Evolutionary conservation across 768 basidiomycete species (phyloP), one percentile per base, ranked within the genome.

Genomic region (Porphyrellus cyaneotinctus): DNA sequence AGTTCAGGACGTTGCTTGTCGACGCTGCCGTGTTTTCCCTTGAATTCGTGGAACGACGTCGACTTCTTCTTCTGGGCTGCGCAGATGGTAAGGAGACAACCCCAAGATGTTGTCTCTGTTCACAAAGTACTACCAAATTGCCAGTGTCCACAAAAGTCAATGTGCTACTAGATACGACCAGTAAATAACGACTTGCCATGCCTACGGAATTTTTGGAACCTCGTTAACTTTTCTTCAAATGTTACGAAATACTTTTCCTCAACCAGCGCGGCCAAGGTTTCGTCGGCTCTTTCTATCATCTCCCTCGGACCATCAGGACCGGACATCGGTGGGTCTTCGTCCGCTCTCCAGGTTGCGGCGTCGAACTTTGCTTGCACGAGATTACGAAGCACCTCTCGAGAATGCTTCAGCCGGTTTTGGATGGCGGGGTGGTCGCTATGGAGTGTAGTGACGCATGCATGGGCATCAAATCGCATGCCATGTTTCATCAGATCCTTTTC

Each of bases 371-470:
- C 24, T 37, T 39, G 56, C 6, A 66, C 38, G 33, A 66, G 66
- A 32, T 45, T 43, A n/a, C 58, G 42, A 49, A 66, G 64, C 15
- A 37, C 46, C 3, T 36, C 54, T n/a, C 50, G 64, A 42, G 64
- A 66, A 14, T 61, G 56, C 37, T 43, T 31, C 23, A 57, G 35
- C 23, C 64, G 53, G 22, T 10, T 7, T 49, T 66, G 64, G 43
- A 66, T 60, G 26, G 61, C 61, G 20, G 64, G 56, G 42, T 66
- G 53, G 42, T 66, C 55, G 43, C 58, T 66, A 18, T 11, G 56
- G n/a, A 59, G 59, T 4, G 74, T 70, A 15, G 74, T 76, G 46
- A 77, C 64, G 47, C 77, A 78, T 10, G 72, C 76, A 20, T 73
- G 68, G 2, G 67, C 74, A 30, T 67, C 58, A 18, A 75, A 75